Evolutionary conservation across 176 grass and related monocot genomes (phyloP).

Genomic region (Alopecurus myosuroides): DNA sequence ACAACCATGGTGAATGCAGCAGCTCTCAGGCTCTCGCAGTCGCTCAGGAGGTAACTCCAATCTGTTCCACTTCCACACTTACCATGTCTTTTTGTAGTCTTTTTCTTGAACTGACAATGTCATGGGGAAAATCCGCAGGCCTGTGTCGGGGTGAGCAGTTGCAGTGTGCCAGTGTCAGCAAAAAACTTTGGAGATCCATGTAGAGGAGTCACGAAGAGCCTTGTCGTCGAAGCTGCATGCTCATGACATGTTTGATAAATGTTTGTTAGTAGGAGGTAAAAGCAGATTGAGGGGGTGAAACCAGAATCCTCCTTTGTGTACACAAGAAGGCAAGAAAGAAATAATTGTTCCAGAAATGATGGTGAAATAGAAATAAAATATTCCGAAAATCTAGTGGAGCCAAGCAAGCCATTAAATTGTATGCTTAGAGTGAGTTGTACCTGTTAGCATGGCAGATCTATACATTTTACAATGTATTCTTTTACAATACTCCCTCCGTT

Average conservation of each 20-base stretch:
- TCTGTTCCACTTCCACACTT: conserved; percentile 17
- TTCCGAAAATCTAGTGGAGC: background rate
- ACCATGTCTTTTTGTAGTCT: background rate
- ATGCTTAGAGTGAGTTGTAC: conserved; percentile 2
- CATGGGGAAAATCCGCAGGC: conserved; percentile 46
- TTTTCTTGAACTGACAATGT: conserved; percentile 14
- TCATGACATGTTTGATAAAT: conserved; percentile 41
- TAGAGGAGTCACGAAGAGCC: conserved; percentile 64
- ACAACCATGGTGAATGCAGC: conserved; percentile 73
- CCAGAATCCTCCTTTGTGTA: conserved; percentile 39
- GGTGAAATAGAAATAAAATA: conserved; percentile 34
- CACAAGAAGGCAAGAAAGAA: conserved; percentile 32
- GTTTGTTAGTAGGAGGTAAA: conserved; percentile 21
- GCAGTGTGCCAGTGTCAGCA: conserved; percentile 59
- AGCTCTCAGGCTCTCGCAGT: conserved; percentile 60
- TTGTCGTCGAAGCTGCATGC: conserved; percentile 90
- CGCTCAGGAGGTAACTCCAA: conserved; percentile 70
- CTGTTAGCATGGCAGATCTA: conserved; percentile 19
- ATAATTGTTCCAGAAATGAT: conserved; percentile 38
- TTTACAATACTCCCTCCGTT: too few species aligned
- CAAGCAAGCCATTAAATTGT: conserved; percentile 12
- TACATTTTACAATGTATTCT: conserved; percentile 15
- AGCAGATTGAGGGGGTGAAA: conserved; percentile 32
- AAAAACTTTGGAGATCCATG: conserved; percentile 89
- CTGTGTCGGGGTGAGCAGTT: conserved; percentile 70